A percentile compares a stretch with the other conserved stretches of the same genome.
These are phyloP conservation scores for Colletotrichum caudatum DNA, from an alignment of 2,329 filamentous ascomycete species.

Conservation along the genomic window DNA sequence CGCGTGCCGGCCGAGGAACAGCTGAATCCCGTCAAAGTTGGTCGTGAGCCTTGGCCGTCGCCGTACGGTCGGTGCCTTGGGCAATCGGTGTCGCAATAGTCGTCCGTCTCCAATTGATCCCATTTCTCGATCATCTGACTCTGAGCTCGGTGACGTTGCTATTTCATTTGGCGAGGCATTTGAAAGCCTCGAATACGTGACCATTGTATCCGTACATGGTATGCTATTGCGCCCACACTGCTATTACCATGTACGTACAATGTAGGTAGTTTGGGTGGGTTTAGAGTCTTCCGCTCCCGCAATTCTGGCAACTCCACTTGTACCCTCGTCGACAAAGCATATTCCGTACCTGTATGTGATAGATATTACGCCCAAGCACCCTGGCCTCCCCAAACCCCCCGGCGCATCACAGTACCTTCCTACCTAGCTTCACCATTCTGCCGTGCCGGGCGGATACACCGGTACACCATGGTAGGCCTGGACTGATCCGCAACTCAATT, in stretches of 20 bases:
- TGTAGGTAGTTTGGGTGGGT: neutral
- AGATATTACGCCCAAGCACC: neutral
- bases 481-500: slow-evolving; percentile 16
- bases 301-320: slow-evolving; percentile 15
- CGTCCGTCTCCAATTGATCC: neutral
- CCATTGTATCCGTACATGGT: no score
- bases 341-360: neutral
- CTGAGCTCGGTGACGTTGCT: slow-evolving; percentile 23
- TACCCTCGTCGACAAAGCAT: neutral
- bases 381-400: neutral
- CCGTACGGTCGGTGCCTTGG: slow-evolving; percentile 11
- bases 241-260: neutral
- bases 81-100: neutral
- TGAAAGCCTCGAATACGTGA: neutral
- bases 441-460: slow-evolving; percentile 18
- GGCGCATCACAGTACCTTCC: neutral
- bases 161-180: neutral
- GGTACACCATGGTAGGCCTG: slow-evolving; percentile 32
- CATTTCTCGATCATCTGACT: slow-evolving; percentile 6
- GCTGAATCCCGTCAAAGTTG: neutral
- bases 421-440: neutral
- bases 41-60: neutral
- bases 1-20: neutral
- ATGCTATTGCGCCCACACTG: neutral
- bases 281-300: slow-evolving; percentile 10